phyloP scores from a whole-genome alignment of 108 stramenopile genomes.

The Skeletonema tropicum region DNA sequence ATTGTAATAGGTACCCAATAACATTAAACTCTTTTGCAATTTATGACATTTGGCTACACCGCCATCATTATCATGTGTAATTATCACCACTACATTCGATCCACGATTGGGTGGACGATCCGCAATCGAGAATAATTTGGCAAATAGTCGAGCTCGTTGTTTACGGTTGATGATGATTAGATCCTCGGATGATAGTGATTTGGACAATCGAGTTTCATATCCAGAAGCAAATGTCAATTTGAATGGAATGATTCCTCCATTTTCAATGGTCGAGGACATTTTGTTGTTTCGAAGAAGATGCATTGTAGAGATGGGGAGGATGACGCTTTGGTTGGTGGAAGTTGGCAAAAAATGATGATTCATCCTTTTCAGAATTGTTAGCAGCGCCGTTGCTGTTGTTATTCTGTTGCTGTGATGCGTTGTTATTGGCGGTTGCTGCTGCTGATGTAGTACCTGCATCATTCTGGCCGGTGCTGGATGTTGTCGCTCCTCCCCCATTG shows the following conservation, averaged over 20 bases:
- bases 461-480: not conserved
- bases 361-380: not conserved
- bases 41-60: conserved; percentile 11
- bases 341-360: not conserved
- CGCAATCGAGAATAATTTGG: conserved; percentile 16
- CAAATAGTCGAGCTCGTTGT: conserved; percentile 46
- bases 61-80: not conserved
- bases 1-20: conserved; percentile 49
- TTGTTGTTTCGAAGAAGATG: not conserved
- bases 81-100: conserved; percentile 35
- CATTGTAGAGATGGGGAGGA: conserved; percentile 29
- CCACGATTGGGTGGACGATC: conserved; percentile 42
- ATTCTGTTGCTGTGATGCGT: not conserved
- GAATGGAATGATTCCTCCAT: conserved; percentile 34
- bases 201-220: conserved; percentile 20
- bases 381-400: not conserved
- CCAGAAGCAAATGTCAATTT: conserved; percentile 19
- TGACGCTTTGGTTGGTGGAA: conserved; percentile 4
- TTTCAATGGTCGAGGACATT: not conserved
- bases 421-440: not conserved
- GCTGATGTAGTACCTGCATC: not conserved
- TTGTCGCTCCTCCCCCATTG: not conserved
- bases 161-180: conserved; percentile 20
- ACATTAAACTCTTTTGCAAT: conserved; percentile 30
- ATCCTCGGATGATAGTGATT: not conserved